Percentiles rank a stretch among this genome's conserved stretches.
Conservation (phyloP, 345 rosid genomes). For the Gossypium australe region DNA sequence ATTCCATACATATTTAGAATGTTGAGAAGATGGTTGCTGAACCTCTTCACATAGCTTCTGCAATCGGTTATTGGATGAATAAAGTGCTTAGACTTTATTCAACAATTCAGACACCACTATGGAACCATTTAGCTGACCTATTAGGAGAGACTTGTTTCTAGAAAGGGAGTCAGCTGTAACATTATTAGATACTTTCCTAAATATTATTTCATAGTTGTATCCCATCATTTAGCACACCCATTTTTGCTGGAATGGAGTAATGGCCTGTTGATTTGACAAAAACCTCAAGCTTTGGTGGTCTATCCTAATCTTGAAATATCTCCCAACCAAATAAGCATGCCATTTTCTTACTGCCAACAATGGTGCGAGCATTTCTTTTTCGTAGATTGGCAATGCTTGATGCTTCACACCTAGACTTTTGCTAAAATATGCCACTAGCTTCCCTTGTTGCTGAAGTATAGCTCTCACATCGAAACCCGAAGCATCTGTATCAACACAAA, state of each 20-base stretch:
- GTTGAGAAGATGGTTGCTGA: neutral
- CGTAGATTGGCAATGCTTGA: neutral
- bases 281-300: neutral
- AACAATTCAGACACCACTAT: too few relatives aligned
- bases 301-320: neutral
- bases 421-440: neutral
- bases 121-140: too few relatives aligned
- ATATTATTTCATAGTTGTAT: neutral
- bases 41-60: too few relatives aligned
- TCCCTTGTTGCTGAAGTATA: too few relatives aligned
- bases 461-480: too few relatives aligned
- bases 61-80: rapidly evolving
- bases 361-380: neutral
- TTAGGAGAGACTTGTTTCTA: too few relatives aligned
- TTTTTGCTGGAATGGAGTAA: neutral
- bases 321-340: neutral
- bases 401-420: neutral
- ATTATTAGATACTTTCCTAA: neutral
- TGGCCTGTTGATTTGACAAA: too few relatives aligned
- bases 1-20: too few relatives aligned
- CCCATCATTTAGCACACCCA: neutral
- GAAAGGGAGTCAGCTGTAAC: too few relatives aligned
- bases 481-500: neutral
- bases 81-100: too few relatives aligned
- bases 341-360: neutral